phyloP scores from a whole-genome alignment of 2,329 filamentous ascomycete genomes.

The Sclerotinia trifoliorum region DNA sequence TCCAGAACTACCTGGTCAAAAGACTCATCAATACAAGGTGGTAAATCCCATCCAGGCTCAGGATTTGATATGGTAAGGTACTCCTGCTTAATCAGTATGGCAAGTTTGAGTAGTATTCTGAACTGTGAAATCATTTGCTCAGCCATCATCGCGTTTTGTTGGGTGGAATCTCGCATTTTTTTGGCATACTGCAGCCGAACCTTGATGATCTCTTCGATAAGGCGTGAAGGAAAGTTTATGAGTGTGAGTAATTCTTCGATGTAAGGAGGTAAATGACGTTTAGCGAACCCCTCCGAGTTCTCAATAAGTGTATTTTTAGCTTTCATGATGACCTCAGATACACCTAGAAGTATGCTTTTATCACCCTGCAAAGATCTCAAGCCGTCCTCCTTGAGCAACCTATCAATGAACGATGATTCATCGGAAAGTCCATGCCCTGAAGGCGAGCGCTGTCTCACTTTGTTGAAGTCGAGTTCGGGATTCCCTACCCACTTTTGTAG shows the following conservation, averaged over 20 bases:
- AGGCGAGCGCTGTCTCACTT: slow-evolving; percentile 66
- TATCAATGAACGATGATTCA: slow-evolving; percentile 90
- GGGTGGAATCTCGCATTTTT: slow-evolving; percentile 91
- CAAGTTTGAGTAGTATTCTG: slow-evolving; percentile 85
- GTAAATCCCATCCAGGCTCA: slow-evolving; percentile 90
- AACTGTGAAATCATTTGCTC: slow-evolving; percentile 98
- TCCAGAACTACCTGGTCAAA: slow-evolving; percentile 92
- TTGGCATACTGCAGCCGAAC: slow-evolving; percentile 87
- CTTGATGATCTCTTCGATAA: slow-evolving; percentile 95
- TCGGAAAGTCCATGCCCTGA: slow-evolving; percentile 74
- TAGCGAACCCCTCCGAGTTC: slow-evolving; percentile 80
- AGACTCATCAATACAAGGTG: slow-evolving; percentile 93
- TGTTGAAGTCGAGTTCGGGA: slow-evolving; percentile 86
- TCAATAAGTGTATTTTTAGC: slow-evolving; percentile 87
- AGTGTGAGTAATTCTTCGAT: slow-evolving; percentile 94
- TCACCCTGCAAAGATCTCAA: slow-evolving; percentile 88
- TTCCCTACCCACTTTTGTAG: slow-evolving; percentile 97
- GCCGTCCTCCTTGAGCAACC: slow-evolving; percentile 92
- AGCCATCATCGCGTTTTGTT: slow-evolving; percentile 89
- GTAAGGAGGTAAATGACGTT: slow-evolving; percentile 89
- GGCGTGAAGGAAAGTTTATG: slow-evolving; percentile 93
- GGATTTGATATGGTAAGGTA: slow-evolving; percentile 81
- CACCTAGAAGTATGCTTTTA: slow-evolving; percentile 78
- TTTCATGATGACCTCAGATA: slow-evolving; percentile 86
- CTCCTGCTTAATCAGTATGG: slow-evolving; percentile 87